Percentiles rank a stretch among this genome's conserved stretches.
Conservation (phyloP, 345 rosid species). For the Gossypium bickii region DNA sequence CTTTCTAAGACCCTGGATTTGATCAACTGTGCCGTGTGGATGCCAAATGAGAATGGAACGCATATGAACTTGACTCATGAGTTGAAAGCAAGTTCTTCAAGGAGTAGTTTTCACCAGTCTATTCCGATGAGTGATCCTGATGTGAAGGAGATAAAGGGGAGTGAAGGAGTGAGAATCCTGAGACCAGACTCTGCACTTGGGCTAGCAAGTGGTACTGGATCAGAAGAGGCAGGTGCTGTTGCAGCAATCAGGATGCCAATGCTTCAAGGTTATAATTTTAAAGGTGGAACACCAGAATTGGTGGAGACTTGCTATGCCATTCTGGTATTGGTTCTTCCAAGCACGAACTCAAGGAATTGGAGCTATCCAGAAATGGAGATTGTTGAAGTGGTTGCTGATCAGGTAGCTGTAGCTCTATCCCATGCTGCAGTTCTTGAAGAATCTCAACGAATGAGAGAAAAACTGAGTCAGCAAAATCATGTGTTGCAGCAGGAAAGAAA, state of each 20-base stretch:
- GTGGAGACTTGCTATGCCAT: constrained; percentile 73
- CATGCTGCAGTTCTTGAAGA: constrained; percentile 96
- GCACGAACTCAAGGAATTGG: constrained; percentile 50
- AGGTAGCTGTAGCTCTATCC: constrained; percentile 94
- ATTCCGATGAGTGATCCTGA: constrained; percentile 55
- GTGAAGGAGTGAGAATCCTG: constrained; percentile 58
- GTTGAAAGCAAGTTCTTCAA: constrained; percentile 40
- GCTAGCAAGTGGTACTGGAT: constrained; percentile 54
- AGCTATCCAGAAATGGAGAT: constrained; percentile 68
- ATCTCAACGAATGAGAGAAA: constrained; percentile 83
- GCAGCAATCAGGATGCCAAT: constrained; percentile 93
- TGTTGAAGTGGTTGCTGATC: constrained; percentile 95
- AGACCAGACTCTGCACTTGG: constrained; percentile 66
- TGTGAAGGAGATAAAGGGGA: constrained; percentile 56
- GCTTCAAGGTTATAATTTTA: constrained; percentile 76
- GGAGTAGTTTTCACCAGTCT: constrained; percentile 27
- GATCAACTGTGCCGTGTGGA: constrained; percentile 86
- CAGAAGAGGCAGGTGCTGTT: constrained; percentile 63
- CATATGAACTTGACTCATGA: constrained; percentile 79
- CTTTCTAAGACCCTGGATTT: constrained; percentile 83
- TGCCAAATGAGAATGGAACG: constrained; percentile 73
- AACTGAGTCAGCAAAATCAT: constrained; percentile 68
- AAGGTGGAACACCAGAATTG: constrained; percentile 86
- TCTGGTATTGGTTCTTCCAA: constrained; percentile 79
- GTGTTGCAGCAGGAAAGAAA: constrained; percentile 68